Percentiles rank a stretch among this genome's conserved stretches.
These are phyloP conservation scores for Colletotrichum australisinense DNA, from an alignment of 2,329 filamentous ascomycete species.

Conservation along the genomic window DNA sequence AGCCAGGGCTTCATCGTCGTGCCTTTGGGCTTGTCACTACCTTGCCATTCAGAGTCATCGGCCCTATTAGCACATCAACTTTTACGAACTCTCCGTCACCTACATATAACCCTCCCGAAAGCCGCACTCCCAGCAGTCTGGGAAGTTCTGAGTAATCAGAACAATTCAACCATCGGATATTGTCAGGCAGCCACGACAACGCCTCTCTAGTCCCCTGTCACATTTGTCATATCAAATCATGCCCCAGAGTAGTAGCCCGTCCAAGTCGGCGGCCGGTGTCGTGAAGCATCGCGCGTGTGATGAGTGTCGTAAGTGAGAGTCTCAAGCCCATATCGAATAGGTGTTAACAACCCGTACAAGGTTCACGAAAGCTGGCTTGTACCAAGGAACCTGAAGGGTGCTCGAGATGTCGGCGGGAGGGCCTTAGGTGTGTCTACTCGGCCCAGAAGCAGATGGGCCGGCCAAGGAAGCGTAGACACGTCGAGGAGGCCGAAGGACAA, in stretches of 20 bases:
- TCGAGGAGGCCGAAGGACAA: conserved; percentile 43
- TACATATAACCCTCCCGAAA: conserved; percentile 23
- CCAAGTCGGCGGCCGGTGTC: conserved; percentile 37
- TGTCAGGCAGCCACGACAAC: conserved; percentile 18
- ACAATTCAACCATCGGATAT: conserved; percentile 17
- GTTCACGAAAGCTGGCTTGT: conserved; percentile 73
- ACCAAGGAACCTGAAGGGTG: conserved; percentile 72
- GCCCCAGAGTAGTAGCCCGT: conserved; percentile 31
- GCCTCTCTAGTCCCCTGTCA: neutral
- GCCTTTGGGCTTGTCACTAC: conserved; percentile 11
- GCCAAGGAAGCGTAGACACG: conserved; percentile 66
- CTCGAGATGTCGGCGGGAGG: conserved; percentile 67
- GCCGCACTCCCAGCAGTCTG: conserved; percentile 14
- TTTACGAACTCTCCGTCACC: neutral
- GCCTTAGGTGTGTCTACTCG: conserved; percentile 70
- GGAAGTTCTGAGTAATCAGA: conserved; percentile 24
- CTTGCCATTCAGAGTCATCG: neutral
- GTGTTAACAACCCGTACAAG: conserved; percentile 49
- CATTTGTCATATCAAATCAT: conserved; percentile 22
- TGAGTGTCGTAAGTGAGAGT: conserved; percentile 69
- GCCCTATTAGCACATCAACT: neutral
- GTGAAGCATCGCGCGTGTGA: conserved; percentile 73
- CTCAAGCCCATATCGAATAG: neutral
- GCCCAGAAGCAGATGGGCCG: conserved; percentile 75
- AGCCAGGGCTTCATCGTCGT: conserved; percentile 17